Percentiles rank a stretch among this genome's conserved stretches.
These are phyloP conservation scores for Aspergillus vadensis DNA, from an alignment of 2,329 filamentous ascomycete species.

Conservation along the genomic window DNA sequence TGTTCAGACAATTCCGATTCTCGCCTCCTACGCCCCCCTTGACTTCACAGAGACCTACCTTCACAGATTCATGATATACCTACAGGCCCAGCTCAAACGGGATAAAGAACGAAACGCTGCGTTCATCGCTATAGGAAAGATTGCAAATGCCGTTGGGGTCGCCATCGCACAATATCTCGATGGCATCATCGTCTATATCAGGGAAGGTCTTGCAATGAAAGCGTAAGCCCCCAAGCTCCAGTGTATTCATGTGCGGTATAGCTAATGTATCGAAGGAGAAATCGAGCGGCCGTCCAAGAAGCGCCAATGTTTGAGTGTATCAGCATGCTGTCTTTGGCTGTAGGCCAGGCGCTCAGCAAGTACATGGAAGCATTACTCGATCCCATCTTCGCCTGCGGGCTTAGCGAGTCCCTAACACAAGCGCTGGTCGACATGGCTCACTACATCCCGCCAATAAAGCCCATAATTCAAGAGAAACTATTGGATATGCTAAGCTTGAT, in stretches of 20 bases:
- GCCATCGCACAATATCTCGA: constrained; percentile 94
- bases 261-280: constrained; percentile 49
- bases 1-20: constrained; percentile 84
- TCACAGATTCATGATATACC: constrained; percentile 95
- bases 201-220: constrained; percentile 83
- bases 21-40: constrained; percentile 87
- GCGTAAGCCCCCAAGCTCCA: constrained; percentile 52
- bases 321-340: constrained; percentile 90
- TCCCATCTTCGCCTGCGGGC: constrained; percentile 93
- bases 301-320: constrained; percentile 94
- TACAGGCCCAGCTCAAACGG: constrained; percentile 90
- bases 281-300: constrained; percentile 60
- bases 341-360: constrained; percentile 95
- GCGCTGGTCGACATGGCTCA: constrained; percentile 98
- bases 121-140: constrained; percentile 92
- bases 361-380: constrained; percentile 96
- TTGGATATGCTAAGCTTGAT: constrained; percentile 94
- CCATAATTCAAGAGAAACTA: constrained; percentile 88
- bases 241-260: constrained; percentile 12
- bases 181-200: constrained; percentile 87
- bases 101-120: constrained; percentile 93
- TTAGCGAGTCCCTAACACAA: constrained; percentile 91
- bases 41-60: constrained; percentile 87
- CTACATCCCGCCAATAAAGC: constrained; percentile 92
- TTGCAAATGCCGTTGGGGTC: constrained; percentile 93